These are phyloP conservation scores for Erodium moschatum DNA, from an alignment of 441 rosid species.

Conservation along the genomic window DNA sequence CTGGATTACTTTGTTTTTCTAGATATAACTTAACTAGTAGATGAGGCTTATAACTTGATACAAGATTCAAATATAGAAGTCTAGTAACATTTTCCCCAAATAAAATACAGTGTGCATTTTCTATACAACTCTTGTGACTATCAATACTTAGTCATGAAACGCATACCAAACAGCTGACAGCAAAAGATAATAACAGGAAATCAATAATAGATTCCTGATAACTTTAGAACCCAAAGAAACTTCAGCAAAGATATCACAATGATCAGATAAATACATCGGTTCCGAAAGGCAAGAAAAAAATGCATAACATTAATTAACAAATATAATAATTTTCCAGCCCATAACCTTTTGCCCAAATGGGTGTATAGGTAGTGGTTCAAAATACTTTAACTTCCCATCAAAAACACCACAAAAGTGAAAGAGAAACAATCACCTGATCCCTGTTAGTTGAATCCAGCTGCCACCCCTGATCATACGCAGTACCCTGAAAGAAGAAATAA, in stretches of 20 bases:
- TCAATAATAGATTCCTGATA: neutral
- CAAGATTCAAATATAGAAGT: neutral
- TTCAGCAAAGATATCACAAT: neutral
- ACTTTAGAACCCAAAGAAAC: neutral
- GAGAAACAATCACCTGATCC: constrained; percentile 57
- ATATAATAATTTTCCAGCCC: neutral
- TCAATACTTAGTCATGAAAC: too few relatives aligned
- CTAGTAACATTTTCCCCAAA: neutral
- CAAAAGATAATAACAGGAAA: too few relatives aligned
- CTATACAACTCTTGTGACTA: too few relatives aligned
- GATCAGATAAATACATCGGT: neutral
- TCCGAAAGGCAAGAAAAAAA: neutral
- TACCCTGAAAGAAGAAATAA: constrained; percentile 49
- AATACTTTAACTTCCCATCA: too few relatives aligned
- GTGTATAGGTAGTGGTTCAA: neutral
- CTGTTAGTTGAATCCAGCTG: constrained; percentile 52
- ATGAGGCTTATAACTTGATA: neutral
- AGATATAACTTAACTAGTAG: neutral
- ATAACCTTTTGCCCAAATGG: neutral
- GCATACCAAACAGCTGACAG: too few relatives aligned
- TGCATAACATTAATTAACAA: neutral
- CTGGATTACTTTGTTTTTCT: neutral
- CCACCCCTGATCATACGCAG: constrained; percentile 79
- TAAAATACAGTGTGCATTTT: too few relatives aligned
- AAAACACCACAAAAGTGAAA: neutral